Evolutionary conservation across 257 asterid species (phyloP).

Genomic region (Sherardia arvensis): DNA sequence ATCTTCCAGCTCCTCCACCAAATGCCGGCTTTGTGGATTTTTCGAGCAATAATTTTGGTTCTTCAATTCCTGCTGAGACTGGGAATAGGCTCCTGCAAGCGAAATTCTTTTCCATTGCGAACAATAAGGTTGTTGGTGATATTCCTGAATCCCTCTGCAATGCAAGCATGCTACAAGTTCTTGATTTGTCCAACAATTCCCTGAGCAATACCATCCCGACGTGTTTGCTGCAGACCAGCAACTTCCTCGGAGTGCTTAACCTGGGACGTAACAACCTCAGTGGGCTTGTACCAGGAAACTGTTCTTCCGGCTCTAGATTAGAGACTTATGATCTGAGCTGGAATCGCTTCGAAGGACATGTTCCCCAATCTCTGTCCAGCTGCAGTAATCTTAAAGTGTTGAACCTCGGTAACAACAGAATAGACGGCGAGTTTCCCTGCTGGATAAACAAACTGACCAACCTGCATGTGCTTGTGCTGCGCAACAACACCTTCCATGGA

Average conservation of each 20-base stretch:
- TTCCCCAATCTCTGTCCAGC: slow-evolving; percentile 35
- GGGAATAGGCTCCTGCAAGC: slow-evolving; percentile 11
- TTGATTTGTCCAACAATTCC: slow-evolving; percentile 46
- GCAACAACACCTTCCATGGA: slow-evolving; percentile 47
- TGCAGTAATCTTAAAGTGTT: slow-evolving; percentile 31
- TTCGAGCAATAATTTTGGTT: slow-evolving; percentile 18
- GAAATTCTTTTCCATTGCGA: slow-evolving; percentile 31
- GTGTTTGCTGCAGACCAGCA: slow-evolving; percentile 21
- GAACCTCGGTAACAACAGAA: slow-evolving; percentile 32
- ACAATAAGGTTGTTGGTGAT: slow-evolving; percentile 28
- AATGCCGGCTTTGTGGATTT: slow-evolving; percentile 17
- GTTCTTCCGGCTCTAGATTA: slow-evolving; percentile 21
- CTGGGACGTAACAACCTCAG: slow-evolving; percentile 33
- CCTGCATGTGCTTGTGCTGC: slow-evolving; percentile 45
- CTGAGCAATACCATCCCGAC: slow-evolving; percentile 34
- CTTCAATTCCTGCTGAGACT: slow-evolving; percentile 20
- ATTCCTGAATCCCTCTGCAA: slow-evolving; percentile 60
- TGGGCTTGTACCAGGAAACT: slow-evolving; percentile 28
- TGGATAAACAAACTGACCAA: slow-evolving; percentile 22
- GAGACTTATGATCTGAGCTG: slow-evolving; percentile 36
- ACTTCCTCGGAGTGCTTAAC: slow-evolving; percentile 26
- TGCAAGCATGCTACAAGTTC: slow-evolving; percentile 26
- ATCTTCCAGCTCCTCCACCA: slow-evolving; percentile 21
- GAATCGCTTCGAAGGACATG: slow-evolving; percentile 28
- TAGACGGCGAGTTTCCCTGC: slow-evolving; percentile 22